A percentile compares a stretch with the other conserved stretches of the same genome.
Conservation (phyloP, 176 grass and related monocot species). For the Aegilops umbellulata region DNA sequence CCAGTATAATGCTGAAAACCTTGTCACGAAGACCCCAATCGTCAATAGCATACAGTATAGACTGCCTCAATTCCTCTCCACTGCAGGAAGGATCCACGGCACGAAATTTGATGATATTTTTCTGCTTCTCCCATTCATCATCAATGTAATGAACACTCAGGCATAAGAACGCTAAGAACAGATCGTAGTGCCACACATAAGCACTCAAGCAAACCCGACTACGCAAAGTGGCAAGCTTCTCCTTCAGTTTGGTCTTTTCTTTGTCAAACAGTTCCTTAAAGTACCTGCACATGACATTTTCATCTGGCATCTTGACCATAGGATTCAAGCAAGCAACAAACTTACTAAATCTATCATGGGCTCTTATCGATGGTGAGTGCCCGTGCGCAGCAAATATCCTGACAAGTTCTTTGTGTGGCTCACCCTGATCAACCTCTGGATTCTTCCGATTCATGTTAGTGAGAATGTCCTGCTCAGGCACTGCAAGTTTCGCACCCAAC, state of each 20-base stretch:
- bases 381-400: slow-evolving; percentile 26
- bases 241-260: slow-evolving; percentile 29
- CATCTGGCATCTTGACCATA: slow-evolving; percentile 10
- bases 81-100: slow-evolving; percentile 4
- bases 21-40: slow-evolving; percentile 30
- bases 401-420: not conserved
- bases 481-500: not conserved
- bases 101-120: slow-evolving; percentile 14
- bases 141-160: slow-evolving; percentile 35
- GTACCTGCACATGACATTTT: not conserved
- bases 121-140: slow-evolving; percentile 14
- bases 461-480: not conserved
- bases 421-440: not conserved
- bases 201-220: slow-evolving; percentile 33
- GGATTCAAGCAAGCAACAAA: slow-evolving; percentile 32
- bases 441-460: not conserved
- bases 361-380: slow-evolving; percentile 19
- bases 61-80: slow-evolving; percentile 9
- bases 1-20: slow-evolving; percentile 32
- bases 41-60: slow-evolving; percentile 23
- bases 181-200: slow-evolving; percentile 31
- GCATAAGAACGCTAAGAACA: slow-evolving; percentile 12
- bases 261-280: slow-evolving; percentile 15
- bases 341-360: slow-evolving; percentile 20
- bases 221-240: slow-evolving; percentile 13